phyloP scores from a whole-genome alignment of 805 yeast genomes.

The Ogataea pilisensis region DNA sequence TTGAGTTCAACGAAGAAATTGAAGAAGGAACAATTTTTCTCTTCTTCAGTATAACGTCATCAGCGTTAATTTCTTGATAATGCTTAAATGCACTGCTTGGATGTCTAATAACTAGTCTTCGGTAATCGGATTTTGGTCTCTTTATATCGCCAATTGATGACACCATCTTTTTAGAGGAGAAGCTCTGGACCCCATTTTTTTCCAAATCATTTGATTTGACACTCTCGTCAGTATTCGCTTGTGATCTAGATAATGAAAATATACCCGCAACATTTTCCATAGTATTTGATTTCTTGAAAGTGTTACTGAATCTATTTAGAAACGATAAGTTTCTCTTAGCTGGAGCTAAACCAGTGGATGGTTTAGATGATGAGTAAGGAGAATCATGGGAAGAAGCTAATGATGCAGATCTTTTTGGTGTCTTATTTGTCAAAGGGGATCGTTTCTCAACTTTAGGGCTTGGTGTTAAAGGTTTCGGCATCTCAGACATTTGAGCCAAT shows the following conservation, averaged over 20 bases:
- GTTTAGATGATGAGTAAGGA: constrained; percentile 1
- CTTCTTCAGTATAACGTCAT: constrained; percentile 22
- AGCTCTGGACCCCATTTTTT: background rate
- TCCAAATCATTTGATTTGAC: constrained; percentile 1
- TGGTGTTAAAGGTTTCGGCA: constrained; percentile 30
- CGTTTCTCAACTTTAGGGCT: constrained; percentile 6
- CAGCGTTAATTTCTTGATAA: constrained; percentile 29
- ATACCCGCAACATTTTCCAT: constrained; percentile 29
- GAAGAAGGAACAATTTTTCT: constrained; percentile 3
- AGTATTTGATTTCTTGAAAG: constrained; percentile 17
- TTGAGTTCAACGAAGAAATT: background rate
- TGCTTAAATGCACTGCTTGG: constrained; percentile 23
- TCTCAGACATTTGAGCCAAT: constrained; percentile 14
- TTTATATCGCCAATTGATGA: constrained; percentile 2
- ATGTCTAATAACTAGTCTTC: constrained; percentile 24
- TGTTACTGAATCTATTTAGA: constrained; percentile 16
- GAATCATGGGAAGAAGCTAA: constrained; percentile 12
- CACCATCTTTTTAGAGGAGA: constrained; percentile 7
- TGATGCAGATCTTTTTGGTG: constrained; percentile 23
- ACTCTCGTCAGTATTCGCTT: background rate
- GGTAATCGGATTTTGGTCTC: constrained; percentile 19
- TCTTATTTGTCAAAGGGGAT: constrained; percentile 6
- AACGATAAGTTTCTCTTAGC: constrained; percentile 9
- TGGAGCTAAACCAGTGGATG: background rate
- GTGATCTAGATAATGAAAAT: constrained; percentile 21